Percentiles rank a stretch among this genome's conserved stretches.
Conservation (phyloP, 2,329 filamentous ascomycete genomes). For the Colletotrichum salicis region DNA sequence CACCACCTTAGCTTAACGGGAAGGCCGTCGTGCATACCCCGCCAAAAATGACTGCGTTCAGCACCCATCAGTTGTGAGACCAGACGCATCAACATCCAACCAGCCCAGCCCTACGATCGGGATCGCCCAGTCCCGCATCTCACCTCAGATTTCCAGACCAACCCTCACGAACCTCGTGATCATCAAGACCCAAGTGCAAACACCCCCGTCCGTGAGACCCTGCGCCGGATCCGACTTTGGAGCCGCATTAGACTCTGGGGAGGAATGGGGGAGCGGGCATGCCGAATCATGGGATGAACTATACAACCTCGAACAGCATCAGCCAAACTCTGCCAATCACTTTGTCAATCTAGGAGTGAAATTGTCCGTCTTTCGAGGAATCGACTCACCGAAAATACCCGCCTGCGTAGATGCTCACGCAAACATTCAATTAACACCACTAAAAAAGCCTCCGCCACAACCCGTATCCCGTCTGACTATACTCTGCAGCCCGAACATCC, state of each 20-base stretch:
- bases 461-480: slow-evolving; percentile 20
- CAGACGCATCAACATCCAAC: not conserved
- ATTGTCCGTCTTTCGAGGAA: too few species aligned
- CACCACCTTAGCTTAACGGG: not conserved
- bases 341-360: not conserved
- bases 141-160: not conserved
- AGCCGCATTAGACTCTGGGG: not conserved
- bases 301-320: not conserved
- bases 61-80: not conserved
- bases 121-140: not conserved
- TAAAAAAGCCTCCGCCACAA: slow-evolving; percentile 9
- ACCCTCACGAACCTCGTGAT: not conserved
- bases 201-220: not conserved
- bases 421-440: not conserved
- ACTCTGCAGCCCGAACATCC: not conserved
- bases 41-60: not conserved
- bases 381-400: not conserved
- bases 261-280: not conserved
- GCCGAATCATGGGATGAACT: slow-evolving; percentile 1
- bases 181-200: not conserved
- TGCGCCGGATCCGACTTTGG: not conserved
- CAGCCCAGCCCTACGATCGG: not conserved
- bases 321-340: not conserved
- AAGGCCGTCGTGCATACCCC: not conserved
- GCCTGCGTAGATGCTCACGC: not conserved